These are phyloP conservation scores for Casuarina cunninghamiana DNA, from an alignment of 306 rosid genomes.

Conservation along the genomic window DNA sequence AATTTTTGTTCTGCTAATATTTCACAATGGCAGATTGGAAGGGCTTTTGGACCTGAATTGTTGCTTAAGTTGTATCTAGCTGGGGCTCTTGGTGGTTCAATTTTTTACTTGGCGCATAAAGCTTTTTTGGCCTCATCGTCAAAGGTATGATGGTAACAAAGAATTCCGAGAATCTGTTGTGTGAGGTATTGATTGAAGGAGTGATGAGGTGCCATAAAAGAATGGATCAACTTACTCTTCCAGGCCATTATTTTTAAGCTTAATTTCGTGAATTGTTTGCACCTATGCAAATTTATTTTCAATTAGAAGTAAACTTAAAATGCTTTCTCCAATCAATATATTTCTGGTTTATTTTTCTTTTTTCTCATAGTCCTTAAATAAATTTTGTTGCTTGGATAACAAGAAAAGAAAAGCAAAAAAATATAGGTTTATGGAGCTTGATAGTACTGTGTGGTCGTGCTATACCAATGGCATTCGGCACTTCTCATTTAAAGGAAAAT, in stretches of 20 bases:
- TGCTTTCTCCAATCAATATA: neutral
- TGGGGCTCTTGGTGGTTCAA: constrained; percentile 80
- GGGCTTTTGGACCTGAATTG: constrained; percentile 64
- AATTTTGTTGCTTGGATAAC: neutral
- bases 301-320: neutral
- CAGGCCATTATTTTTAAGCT: neutral
- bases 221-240: neutral
- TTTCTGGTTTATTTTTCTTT: neutral
- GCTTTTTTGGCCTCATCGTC: constrained; percentile 62
- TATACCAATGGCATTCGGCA: constrained; percentile 14
- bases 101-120: constrained; percentile 63
- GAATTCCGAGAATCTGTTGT: constrained; percentile 11
- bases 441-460: constrained; percentile 3
- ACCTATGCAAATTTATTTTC: neutral
- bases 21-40: constrained; percentile 57
- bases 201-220: too few species aligned
- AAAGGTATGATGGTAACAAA: constrained; percentile 48
- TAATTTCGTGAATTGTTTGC: too few species aligned
- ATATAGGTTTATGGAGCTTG: neutral
- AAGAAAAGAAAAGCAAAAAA: neutral
- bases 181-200: neutral
- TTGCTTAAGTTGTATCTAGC: constrained; percentile 81
- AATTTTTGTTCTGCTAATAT: constrained; percentile 27
- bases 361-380: neutral
- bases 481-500: constrained; percentile 18